Base-by-base conservation (phyloP, 306 rosid genomes). In the Malus asiatica region DNA sequence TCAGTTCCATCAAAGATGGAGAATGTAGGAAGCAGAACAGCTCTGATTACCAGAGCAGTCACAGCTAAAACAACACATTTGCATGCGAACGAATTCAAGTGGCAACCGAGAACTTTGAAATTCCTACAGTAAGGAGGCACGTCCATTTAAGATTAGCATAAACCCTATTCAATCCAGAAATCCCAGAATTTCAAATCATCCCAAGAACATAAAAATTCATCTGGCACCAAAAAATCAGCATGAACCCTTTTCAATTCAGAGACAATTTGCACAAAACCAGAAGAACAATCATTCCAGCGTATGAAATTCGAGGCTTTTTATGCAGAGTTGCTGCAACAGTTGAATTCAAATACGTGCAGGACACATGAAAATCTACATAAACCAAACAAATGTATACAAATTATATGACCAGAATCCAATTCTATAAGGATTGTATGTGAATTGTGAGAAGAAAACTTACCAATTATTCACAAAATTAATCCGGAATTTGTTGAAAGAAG, bases 31-130 rank as follows among this genome's bases (percentile, higher is more conserved):
- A 85, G 62, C 44, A 91, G 77, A 59, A 86, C 52, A 53, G 83
- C 80, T 88, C 93, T 92, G 65, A 89, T 68, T 60, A 95, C 65
- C 86, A 95, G 77, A 77, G 77, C 72, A 78, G 86, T 38, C 60
- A 79, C 80, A 79, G 87, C 80, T 75, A 90, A 79, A 73, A 86
- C 76, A 71, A 92, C 63, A 57, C 96, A 95, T 84, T 86, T 90
- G 78, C 86, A 82, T 18, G 87, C 70, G 35, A 83, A 65, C 25
- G 98, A 85, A 64, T 87, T 90, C 78, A 84, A 18, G 80, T 77
- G 33, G 62, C 84, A 77, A 78, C 86, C 76, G 10, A 65, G 82
- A 73, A 78, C 62, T 80, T 69, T 87, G 40, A 72, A 77, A 19
- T 76, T 73, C 82, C 82, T 88, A 65, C 72, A 78, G 76, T 75